These are phyloP conservation scores for Alectoria sarmentosa DNA, from an alignment of 495 filamentous ascomycete species.

Conservation along the genomic window DNA sequence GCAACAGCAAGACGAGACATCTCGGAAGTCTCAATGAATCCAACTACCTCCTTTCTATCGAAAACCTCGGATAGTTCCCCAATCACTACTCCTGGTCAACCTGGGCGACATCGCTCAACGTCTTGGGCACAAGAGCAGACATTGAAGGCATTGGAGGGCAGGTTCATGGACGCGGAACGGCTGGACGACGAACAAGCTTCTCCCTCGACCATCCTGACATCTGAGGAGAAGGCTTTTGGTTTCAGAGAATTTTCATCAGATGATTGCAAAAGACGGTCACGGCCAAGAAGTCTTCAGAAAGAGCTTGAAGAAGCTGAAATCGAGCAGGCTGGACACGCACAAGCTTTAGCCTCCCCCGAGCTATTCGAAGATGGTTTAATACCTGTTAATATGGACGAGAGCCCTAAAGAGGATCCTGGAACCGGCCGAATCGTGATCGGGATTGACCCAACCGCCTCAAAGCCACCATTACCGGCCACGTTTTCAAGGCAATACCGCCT, in stretches of 20 bases:
- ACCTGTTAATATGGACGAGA: not conserved
- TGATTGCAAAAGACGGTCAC: conserved; percentile 9
- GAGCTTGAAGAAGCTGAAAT: conserved; percentile 23
- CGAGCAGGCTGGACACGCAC: not conserved
- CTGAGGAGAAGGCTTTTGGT: conserved; percentile 16
- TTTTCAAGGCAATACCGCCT: not conserved
- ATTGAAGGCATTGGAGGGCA: conserved; percentile 29
- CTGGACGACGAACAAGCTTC: not conserved
- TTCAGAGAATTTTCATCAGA: conserved; percentile 21
- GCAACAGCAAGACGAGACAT: conserved; percentile 12
- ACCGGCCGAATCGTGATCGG: conserved; percentile 1
- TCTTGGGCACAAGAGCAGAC: conserved; percentile 28
- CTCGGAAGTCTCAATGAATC: conserved; percentile 22
- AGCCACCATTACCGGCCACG: not conserved
- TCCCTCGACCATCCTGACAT: not conserved
- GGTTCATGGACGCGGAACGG: conserved; percentile 5
- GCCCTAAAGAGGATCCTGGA: not conserved
- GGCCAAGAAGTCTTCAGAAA: conserved; percentile 23
- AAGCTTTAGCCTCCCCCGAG: not conserved
- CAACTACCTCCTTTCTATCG: conserved; percentile 24
- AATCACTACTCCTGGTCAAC: conserved; percentile 21
- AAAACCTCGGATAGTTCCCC: conserved; percentile 18
- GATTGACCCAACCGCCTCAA: conserved; percentile 13
- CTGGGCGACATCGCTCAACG: conserved; percentile 13
- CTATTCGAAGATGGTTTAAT: conserved; percentile 14